Base-by-base conservation (phyloP, 1,139 yeast species). In the Keqinozyma sinolaborantium region DNA sequence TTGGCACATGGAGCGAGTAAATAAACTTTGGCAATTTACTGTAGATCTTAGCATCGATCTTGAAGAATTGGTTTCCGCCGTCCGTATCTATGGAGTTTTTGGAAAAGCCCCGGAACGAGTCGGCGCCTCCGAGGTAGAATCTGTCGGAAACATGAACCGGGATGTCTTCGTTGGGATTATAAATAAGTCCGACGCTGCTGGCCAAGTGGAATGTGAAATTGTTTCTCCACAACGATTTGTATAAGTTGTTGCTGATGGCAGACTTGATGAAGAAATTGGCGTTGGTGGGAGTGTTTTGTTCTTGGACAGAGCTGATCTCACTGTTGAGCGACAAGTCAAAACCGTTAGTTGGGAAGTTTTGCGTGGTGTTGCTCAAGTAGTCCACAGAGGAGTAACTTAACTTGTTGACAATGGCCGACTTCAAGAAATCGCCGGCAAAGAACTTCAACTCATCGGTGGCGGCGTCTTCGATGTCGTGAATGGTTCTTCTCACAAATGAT, bases 51-150 rank as follows among this genome's bases (percentile, higher is more conserved):
- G 56, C 48, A 23, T 60, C 58, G 7, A 59, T 27, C 40, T 60
- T 64, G 48, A 52, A 65, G 45, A 51, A 68, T 42, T 65, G 70
- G 25, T 50, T 46, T 8, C 71, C 77, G 14, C 79, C 79, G 19
- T 46, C 40, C 14, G 53, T 42, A 31, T 62, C 60, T 28, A 69
- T 48, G 2, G 67, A 45, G 43, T 69, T 69, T 35, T 58, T 58
- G 8, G 56, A 41, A 38, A 65, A 69, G 1, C 76, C 76, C 31
- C 50, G 50, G 41, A 70, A 61, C 2, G 64, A 52, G 26, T 56
- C 46, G 31, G 45, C 47, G 0, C 76, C 77, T 8, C 77, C 76
- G 34, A 73, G 56, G 44, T 72, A 74, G 42, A 73, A 75, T 37
- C 67, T 62, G 44, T 76, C 82, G 9, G 66, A 50, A 5, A 55